These are phyloP conservation scores for Balamuthia mandrillaris DNA, from an alignment of 208 protist genomes.

Conservation along the genomic window DNA sequence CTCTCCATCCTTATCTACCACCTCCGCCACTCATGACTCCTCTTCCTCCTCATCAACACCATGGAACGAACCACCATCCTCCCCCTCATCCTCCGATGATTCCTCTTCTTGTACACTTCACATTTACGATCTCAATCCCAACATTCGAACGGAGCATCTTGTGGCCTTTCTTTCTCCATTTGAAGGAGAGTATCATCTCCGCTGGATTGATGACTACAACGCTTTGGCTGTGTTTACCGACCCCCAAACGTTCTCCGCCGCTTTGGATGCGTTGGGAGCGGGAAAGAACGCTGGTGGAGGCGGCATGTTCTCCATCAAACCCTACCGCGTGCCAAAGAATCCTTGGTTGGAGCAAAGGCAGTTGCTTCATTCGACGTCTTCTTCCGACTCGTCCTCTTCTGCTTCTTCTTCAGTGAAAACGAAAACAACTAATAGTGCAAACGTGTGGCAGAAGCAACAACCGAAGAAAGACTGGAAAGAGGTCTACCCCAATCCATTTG, in stretches of 20 bases:
- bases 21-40: neutral
- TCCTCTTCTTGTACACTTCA: neutral
- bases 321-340: slow-evolving; percentile 5
- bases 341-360: neutral
- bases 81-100: neutral
- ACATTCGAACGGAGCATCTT: slow-evolving; percentile 11
- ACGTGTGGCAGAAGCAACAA: neutral
- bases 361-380: neutral
- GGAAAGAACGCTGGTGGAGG: neutral
- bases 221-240: slow-evolving; percentile 23
- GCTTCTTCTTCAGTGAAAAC: neutral
- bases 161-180: slow-evolving; percentile 7
- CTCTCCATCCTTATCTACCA: neutral
- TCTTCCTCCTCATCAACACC: neutral
- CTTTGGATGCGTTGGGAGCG: neutral
- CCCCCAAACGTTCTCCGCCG: neutral
- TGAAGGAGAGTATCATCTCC: neutral
- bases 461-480: too few species aligned
- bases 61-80: neutral
- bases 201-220: slow-evolving; percentile 33
- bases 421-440: neutral
- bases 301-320: neutral
- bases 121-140: neutral
- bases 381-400: neutral
- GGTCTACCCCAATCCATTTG: too few species aligned